Evolutionary conservation across 164 flowering plant species (phyloP).

Genomic region (Chimonanthus praecox): DNA sequence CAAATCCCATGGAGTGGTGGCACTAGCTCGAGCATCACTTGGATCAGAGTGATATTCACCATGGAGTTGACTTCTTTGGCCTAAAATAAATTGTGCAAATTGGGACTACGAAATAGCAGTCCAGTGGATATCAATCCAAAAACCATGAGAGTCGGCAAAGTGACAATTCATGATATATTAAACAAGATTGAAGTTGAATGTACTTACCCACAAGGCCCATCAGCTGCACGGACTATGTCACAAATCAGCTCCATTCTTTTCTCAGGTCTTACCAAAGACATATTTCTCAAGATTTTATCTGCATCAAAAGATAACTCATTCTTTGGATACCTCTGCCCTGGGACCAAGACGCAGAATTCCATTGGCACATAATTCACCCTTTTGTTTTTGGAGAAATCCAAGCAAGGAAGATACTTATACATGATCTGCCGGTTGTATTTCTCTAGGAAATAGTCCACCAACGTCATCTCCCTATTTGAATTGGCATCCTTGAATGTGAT

Average conservation of each 20-base stretch:
- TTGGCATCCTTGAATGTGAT: slow-evolving; percentile 8
- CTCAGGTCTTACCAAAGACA: slow-evolving; percentile 32
- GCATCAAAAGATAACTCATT: slow-evolving; percentile 30
- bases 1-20: too few relatives aligned
- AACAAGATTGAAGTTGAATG: background rate
- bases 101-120: too few relatives aligned
- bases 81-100: too few relatives aligned
- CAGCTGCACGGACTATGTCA: slow-evolving; percentile 29
- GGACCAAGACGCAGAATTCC: slow-evolving; percentile 66
- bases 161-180: too few relatives aligned
- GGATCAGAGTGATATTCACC: too few relatives aligned
- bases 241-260: slow-evolving; percentile 35
- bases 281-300: slow-evolving; percentile 22
- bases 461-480: slow-evolving; percentile 16
- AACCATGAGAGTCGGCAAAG: too few relatives aligned
- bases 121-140: too few relatives aligned
- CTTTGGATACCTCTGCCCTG: slow-evolving; percentile 66
- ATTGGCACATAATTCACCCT: slow-evolving; percentile 54
- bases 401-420: slow-evolving; percentile 49
- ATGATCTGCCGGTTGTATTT: slow-evolving; percentile 35
- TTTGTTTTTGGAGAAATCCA: slow-evolving; percentile 46
- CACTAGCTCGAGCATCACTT: too few relatives aligned
- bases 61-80: too few relatives aligned
- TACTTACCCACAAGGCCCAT: slow-evolving; percentile 74
- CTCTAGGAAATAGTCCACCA: slow-evolving; percentile 45